Percentiles rank a stretch among this genome's conserved stretches.
phyloP scores from a whole-genome alignment of 768 basidiomycete species.

The Exsudoporus frostii region DNA sequence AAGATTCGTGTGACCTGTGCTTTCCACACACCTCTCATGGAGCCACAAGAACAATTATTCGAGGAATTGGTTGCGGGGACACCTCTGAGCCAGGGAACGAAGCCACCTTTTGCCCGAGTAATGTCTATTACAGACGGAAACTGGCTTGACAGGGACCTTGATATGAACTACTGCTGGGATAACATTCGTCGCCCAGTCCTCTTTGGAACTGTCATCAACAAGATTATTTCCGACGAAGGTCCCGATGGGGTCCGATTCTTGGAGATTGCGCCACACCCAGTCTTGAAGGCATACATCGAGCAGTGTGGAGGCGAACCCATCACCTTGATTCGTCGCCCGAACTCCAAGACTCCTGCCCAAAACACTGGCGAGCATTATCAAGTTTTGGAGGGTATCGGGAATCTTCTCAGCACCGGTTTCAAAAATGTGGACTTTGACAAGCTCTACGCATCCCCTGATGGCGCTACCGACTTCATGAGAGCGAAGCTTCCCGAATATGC shows the following conservation, averaged over 20 bases:
- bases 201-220: constrained; percentile 34
- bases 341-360: constrained; percentile 27
- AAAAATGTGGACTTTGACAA: constrained; percentile 29
- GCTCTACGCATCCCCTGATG: constrained; percentile 23
- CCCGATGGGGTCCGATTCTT: constrained; percentile 28
- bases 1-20: constrained; percentile 33
- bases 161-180: constrained; percentile 34
- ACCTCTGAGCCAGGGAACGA: constrained; percentile 18
- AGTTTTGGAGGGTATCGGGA: constrained; percentile 31
- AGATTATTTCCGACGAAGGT: constrained; percentile 29
- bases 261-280: constrained; percentile 35
- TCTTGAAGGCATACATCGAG: constrained; percentile 34
- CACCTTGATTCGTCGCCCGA: constrained; percentile 31
- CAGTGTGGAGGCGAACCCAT: constrained; percentile 34
- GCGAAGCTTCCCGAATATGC: constrained; percentile 30
- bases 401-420: constrained; percentile 29
- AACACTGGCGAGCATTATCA: constrained; percentile 35
- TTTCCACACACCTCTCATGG: constrained; percentile 37
- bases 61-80: constrained; percentile 20
- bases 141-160: constrained; percentile 30
- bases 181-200: constrained; percentile 35
- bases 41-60: constrained; percentile 32
- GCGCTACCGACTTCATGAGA: constrained; percentile 19
- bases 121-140: constrained; percentile 36
- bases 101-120: constrained; percentile 22